Evolutionary conservation across 805 yeast species (phyloP).

Genomic region (Wickerhamiella allomyrinae): DNA sequence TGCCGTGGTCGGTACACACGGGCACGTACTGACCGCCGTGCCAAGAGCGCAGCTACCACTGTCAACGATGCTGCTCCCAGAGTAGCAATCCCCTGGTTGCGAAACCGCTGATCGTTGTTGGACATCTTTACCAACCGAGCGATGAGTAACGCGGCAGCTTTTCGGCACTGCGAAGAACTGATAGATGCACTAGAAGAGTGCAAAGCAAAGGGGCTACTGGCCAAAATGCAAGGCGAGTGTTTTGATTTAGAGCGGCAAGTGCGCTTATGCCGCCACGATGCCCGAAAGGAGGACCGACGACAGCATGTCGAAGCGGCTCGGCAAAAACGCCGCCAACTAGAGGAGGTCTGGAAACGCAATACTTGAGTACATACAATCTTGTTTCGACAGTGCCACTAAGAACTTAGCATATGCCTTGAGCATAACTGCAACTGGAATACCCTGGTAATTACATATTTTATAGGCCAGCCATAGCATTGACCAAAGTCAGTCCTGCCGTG

Average conservation of each 20-base stretch:
- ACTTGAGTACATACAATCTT: too few species aligned
- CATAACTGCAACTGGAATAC: background rate
- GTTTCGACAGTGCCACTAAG: too few species aligned
- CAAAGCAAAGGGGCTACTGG: conserved; percentile 53
- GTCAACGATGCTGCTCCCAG: conserved; percentile 61
- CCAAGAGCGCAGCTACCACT: conserved; percentile 55
- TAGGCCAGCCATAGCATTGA: background rate
- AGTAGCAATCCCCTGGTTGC: conserved; percentile 28
- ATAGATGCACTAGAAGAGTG: conserved; percentile 85
- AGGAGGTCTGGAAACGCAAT: conserved; percentile 38
- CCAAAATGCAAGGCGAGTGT: conserved; percentile 69
- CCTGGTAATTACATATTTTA: too few species aligned
- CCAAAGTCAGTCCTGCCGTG: conserved; percentile 83
- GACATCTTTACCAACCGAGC: background rate
- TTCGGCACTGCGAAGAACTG: conserved; percentile 53
- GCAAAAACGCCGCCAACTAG: conserved; percentile 41
- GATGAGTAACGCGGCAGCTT: conserved; percentile 19
- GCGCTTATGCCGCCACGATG: conserved; percentile 62
- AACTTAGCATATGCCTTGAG: background rate
- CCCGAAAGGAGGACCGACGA: conserved; percentile 51
- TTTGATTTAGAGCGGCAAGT: conserved; percentile 72
- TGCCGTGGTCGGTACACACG: conserved; percentile 61
- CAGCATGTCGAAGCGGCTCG: conserved; percentile 33
- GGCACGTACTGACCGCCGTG: conserved; percentile 57
- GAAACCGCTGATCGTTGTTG: background rate